Base-by-base conservation (phyloP, 306 rosid genomes). In the Gillenia trifoliata region DNA sequence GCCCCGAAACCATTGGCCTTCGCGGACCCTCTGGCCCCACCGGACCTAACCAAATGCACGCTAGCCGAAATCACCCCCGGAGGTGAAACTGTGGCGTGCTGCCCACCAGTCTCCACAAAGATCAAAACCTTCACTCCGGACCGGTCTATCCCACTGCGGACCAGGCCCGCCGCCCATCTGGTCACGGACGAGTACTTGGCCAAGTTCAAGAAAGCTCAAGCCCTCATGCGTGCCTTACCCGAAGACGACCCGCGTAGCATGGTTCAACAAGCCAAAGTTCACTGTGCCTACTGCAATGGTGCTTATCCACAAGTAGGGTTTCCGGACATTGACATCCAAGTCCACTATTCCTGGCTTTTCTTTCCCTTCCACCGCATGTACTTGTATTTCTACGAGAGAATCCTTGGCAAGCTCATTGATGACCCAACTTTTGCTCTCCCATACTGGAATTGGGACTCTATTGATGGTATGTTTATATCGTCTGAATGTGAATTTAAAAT, bases 281-380 rank as follows among this genome's bases (percentile, higher is more conserved):
- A 92, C 16, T 92, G 93, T 40, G 97, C 97, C 61, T 92, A 92
- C 33, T 92, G 96, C 70, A 83, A 91, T 16, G 97, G 91, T 11
- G 92, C 88, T 0, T 82, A 91, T 68, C 72, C 78, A 7, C 91
- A 91, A 78, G 78, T 72, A 0, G 94, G 92, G 10, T 89, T 83
- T 29, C 89, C 94, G 1, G 79, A 84, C 17, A 79, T 89, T 8
- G 92, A 91, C 17, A 70, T 89, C 5, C 95, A 89, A 83, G 85
- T 91, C 17, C 97, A 91, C 57, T 66, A 50, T 5, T 89, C 88
- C 7, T 86, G 97, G 97, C 91, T 91, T 49, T 91, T 91, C 80
- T 89, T 83, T 17, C 97, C 97, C 12, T 91, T 57, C 68, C 97
- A 91, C 30, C 80, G 97, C 8, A 86, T 81, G 80, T 91, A 89